phyloP scores from a whole-genome alignment of 495 filamentous ascomycete species.

The Aspergillus leporis region DNA sequence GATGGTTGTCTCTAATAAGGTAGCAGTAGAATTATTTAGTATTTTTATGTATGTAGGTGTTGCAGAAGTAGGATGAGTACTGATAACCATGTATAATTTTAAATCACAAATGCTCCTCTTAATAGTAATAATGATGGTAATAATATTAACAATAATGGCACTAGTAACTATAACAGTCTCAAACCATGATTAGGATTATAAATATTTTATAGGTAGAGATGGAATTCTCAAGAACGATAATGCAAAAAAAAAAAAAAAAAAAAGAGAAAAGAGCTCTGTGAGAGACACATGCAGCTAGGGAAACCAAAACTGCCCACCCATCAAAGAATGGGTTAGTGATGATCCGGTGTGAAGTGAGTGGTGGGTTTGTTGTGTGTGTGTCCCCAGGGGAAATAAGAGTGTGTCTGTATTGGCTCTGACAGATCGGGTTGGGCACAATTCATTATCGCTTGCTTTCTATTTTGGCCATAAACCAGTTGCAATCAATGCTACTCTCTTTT shows the following conservation, averaged over 20 bases:
- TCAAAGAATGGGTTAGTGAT: background rate
- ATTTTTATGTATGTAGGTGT: background rate
- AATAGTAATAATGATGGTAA: background rate
- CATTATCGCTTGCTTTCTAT: conserved; percentile 9
- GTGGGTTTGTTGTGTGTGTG: conserved; percentile 5
- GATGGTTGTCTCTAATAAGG: background rate
- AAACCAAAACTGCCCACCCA: conserved; percentile 11
- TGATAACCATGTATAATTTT: conserved; percentile 1
- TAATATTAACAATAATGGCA: background rate
- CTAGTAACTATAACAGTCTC: conserved; percentile 7
- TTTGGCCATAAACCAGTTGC: conserved; percentile 7
- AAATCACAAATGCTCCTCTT: background rate
- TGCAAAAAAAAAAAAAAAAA: conserved; percentile 1
- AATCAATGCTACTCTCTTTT: background rate
- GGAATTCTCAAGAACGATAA: background rate
- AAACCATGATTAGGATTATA: background rate
- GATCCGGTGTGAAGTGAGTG: background rate
- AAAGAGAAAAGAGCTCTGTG: conserved; percentile 11
- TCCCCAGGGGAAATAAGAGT: conserved; percentile 1
- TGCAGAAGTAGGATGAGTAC: background rate
- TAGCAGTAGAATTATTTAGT: background rate
- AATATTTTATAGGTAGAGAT: background rate
- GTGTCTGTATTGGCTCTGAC: conserved; percentile 8
- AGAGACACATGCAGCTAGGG: conserved; percentile 17
- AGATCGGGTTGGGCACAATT: conserved; percentile 12